Conservation (phyloP, 2,329 filamentous ascomycete species). For the Pseudonectria buxi region DNA sequence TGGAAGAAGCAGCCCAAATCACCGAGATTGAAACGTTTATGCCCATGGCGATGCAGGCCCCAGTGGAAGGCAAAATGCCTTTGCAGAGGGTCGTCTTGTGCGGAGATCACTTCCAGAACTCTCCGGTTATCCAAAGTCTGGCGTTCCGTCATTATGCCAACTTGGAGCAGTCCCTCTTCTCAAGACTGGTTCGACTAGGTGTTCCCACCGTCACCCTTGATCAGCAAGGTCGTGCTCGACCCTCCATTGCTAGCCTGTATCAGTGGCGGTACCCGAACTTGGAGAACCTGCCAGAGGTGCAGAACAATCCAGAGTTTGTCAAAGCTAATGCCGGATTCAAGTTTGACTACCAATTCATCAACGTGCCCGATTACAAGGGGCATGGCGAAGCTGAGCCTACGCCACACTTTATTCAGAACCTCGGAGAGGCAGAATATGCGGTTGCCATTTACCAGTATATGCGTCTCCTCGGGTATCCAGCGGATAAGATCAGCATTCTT, state of each 20-base stretch:
- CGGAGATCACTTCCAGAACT: conserved; percentile 95
- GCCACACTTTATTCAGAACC: conserved; percentile 91
- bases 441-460: conserved; percentile 97
- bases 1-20: conserved; percentile 98
- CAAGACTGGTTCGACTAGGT: conserved; percentile 79
- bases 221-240: conserved; percentile 84
- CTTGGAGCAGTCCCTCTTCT: conserved; percentile 91
- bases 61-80: conserved; percentile 62
- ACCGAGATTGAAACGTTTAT: conserved; percentile 98
- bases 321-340: conserved; percentile 85
- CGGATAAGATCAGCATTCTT: conserved; percentile 75
- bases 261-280: conserved; percentile 85
- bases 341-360: conserved; percentile 94
- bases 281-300: conserved; percentile 70
- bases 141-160: conserved; percentile 95
- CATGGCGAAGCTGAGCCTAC: conserved; percentile 82
- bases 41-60: conserved; percentile 83
- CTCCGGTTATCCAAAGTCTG: conserved; percentile 87
- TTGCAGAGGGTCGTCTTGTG: conserved; percentile 87
- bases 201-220: conserved; percentile 89
- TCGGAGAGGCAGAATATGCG: conserved; percentile 94
- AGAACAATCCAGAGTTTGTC: conserved; percentile 62
- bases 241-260: conserved; percentile 83
- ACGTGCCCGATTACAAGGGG: conserved; percentile 89
- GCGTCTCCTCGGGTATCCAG: conserved; percentile 88